Evolutionary conservation across 2,329 filamentous ascomycete species (phyloP).

Genomic region (Nemania sp.): DNA sequence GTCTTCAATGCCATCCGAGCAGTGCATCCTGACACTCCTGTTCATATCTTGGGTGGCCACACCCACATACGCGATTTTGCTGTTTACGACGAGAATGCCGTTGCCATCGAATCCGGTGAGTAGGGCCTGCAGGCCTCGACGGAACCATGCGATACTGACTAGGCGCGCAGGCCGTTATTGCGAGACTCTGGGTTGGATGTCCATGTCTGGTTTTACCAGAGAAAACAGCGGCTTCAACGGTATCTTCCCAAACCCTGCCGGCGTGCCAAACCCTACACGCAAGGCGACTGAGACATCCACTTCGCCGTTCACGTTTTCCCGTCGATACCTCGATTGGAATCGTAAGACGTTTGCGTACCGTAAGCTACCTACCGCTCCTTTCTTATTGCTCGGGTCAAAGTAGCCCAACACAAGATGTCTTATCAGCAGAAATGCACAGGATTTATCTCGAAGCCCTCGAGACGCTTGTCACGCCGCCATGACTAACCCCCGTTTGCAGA

Average conservation of each 20-base stretch:
- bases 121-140: neutral
- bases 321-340: conserved; percentile 72
- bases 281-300: conserved; percentile 46
- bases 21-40: conserved; percentile 59
- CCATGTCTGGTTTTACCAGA: conserved; percentile 62
- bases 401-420: too few relatives aligned
- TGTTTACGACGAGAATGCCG: conserved; percentile 64
- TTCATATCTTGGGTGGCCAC: conserved; percentile 67
- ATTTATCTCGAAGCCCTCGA: neutral
- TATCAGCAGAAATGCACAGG: neutral
- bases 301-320: conserved; percentile 53
- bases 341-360: conserved; percentile 66
- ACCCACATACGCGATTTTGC: conserved; percentile 68
- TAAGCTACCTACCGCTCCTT: neutral
- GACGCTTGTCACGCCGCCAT: neutral
- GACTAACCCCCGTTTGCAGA: conserved; percentile 37
- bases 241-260: conserved; percentile 41
- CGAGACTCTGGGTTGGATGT: conserved; percentile 69
- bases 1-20: conserved; percentile 64
- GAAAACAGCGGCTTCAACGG: conserved; percentile 49
- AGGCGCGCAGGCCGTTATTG: conserved; percentile 59
- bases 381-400: too few relatives aligned
- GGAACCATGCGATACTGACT: conserved; percentile 3
- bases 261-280: conserved; percentile 46
- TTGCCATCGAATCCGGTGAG: conserved; percentile 59